Evolutionary conservation across 495 filamentous ascomycete genomes (phyloP), one percentile per base, ranked within the genome.

Genomic region (Aspergillus indologenus): DNA sequence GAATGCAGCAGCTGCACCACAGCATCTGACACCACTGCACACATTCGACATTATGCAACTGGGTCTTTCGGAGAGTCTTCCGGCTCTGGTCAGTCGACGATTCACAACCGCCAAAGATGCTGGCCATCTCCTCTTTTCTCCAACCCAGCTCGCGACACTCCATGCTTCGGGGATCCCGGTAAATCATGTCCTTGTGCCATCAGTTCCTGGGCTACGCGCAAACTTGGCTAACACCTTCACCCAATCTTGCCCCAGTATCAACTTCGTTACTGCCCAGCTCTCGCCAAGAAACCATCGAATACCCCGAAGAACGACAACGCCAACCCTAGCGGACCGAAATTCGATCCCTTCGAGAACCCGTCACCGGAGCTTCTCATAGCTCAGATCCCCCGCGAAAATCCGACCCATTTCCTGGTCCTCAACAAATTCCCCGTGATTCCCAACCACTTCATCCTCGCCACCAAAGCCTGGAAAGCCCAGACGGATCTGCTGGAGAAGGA

Each of bases 371-470:
- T 95, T 22, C 76, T 90, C 56, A 71, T 93, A 57, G 74, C 83
- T 43, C 73, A 82, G 15, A 68, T 88, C 9, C 78, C 82, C 0
- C 70, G 73, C 0, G 62, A 65, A n/a, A 68, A 71, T 23, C 80
- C 81, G 12, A 74, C 75, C 8, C 88, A 93, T 70, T 71, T 79
- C 58, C 77, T 93, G 42, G 83, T 93, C 23, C 74, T 95, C 49
- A 93, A 93, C 74, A 93, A 92, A 68, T 95, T 84, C 66, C 88
- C 90, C 18, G 80, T 95, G 19, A 89, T 92, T 29, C 81, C 83
- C 0, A 81, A 90, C 51, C 90, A 95, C 69, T 91, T 89, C 72
- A 90, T 95, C 58, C 79, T 95, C 51, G 81, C 86, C 0, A 95
- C 90, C 1, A 83, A 67, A 50, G 71, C 69, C 20, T 86, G 87